phyloP scores from a whole-genome alignment of 441 rosid species.

The Syzygium syzygioides region DNA sequence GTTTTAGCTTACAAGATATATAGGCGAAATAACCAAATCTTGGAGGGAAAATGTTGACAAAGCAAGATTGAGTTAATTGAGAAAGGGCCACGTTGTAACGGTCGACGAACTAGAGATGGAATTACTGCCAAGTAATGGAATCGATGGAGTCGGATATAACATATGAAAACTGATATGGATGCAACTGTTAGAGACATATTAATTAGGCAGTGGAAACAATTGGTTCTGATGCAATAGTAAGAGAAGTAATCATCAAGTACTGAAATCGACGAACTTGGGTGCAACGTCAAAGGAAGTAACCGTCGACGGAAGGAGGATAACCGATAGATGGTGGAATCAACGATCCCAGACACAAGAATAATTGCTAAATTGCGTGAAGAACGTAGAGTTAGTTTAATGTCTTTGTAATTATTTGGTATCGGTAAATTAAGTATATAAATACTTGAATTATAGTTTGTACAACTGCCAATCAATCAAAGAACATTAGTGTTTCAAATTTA shows the following conservation, averaged over 20 bases:
- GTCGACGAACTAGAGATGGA: not conserved
- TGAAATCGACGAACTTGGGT: fast-evolving
- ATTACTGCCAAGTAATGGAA: not conserved
- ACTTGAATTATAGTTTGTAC: not conserved
- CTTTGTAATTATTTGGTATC: fast-evolving
- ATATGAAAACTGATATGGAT: not conserved
- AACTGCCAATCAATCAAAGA: not conserved
- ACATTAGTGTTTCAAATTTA: not conserved
- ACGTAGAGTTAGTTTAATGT: too few species aligned
- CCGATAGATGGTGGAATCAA: not conserved
- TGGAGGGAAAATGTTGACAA: not conserved
- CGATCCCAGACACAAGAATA: fast-evolving
- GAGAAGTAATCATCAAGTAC: not conserved
- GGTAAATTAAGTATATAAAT: not conserved
- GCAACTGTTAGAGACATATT: not conserved
- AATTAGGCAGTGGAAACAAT: not conserved
- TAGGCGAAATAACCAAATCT: not conserved
- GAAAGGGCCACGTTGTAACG: not conserved
- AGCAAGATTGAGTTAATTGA: not conserved
- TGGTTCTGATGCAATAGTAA: fast-evolving
- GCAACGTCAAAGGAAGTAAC: not conserved
- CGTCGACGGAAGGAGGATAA: not conserved
- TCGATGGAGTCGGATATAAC: fast-evolving
- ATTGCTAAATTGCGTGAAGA: not conserved
- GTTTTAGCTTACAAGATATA: not conserved